Evolutionary conservation across 139 green algal genomes (phyloP).

Genomic region (Edaphochlamys debaryana): DNA sequence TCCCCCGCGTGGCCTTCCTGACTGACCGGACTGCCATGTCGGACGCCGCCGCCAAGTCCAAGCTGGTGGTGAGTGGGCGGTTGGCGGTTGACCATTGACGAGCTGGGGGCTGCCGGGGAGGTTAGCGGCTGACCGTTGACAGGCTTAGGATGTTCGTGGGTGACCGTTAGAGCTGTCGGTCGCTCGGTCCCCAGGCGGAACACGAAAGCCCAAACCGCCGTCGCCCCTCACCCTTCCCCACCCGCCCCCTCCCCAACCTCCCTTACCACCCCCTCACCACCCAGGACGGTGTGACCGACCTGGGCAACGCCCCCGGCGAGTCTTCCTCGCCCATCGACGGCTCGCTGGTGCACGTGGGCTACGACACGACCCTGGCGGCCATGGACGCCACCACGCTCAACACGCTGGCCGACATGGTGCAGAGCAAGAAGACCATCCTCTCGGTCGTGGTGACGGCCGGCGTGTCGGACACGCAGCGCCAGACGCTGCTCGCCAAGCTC

Average conservation of each 20-base stretch:
- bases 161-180: background rate
- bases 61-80: no score
- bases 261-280: background rate
- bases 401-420: background rate
- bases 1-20: no score
- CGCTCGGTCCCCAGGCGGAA: background rate
- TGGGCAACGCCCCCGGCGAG: background rate
- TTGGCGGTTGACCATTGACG: no score
- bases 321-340: background rate
- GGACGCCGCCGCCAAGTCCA: no score
- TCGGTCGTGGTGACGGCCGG: background rate
- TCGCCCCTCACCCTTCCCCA: background rate
- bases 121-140: no score
- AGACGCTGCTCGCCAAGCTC: background rate
- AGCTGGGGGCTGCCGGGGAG: no score
- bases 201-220: no score
- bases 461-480: background rate
- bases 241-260: background rate
- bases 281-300: constrained; percentile 14
- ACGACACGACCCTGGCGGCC: constrained; percentile 6
- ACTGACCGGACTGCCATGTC: no score
- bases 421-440: background rate
- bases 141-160: background rate
- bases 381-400: background rate
- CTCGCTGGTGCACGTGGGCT: constrained; percentile 10